A percentile compares a stretch with the other conserved stretches of the same genome.
Conservation (phyloP, 352 stramenopile genomes). For the Pythium monospermum region DNA sequence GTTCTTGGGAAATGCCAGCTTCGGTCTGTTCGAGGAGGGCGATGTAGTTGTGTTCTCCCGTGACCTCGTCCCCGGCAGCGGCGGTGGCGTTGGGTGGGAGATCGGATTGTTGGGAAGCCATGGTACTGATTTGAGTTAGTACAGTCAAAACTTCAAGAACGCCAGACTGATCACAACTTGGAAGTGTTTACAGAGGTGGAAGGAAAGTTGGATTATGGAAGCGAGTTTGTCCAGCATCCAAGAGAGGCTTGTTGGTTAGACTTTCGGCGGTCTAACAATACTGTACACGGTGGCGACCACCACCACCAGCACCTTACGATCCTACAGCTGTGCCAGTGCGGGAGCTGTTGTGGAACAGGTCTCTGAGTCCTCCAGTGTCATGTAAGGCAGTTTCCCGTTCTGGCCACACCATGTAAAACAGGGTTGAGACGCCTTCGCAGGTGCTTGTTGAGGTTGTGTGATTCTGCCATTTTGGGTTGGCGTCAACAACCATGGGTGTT, state of each 20-base stretch:
- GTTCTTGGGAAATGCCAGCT: neutral
- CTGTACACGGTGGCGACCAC: too few relatives aligned
- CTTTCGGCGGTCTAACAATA: too few relatives aligned
- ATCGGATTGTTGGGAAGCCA: neutral
- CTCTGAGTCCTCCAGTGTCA: too few relatives aligned
- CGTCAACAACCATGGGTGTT: neutral
- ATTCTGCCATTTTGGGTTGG: neutral
- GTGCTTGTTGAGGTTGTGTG: neutral
- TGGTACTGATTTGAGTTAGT: slow-evolving; percentile 3
- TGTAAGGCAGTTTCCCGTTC: too few relatives aligned
- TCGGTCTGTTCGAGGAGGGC: slow-evolving; percentile 9
- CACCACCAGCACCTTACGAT: too few relatives aligned
- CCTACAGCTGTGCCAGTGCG: too few relatives aligned
- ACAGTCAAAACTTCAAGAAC: neutral
- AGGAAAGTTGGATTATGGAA: neutral
- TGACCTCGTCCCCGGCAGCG: neutral
- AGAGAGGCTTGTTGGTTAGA: too few relatives aligned
- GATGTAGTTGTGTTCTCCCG: slow-evolving; percentile 14
- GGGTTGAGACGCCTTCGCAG: too few relatives aligned
- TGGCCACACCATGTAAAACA: too few relatives aligned
- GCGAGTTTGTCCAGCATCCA: too few relatives aligned
- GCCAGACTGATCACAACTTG: neutral
- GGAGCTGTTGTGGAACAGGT: too few relatives aligned
- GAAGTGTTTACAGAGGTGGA: neutral
- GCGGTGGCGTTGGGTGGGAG: neutral